Evolutionary conservation across 2,329 filamentous ascomycete genomes (phyloP).

Genomic region (Nemania sp.): DNA sequence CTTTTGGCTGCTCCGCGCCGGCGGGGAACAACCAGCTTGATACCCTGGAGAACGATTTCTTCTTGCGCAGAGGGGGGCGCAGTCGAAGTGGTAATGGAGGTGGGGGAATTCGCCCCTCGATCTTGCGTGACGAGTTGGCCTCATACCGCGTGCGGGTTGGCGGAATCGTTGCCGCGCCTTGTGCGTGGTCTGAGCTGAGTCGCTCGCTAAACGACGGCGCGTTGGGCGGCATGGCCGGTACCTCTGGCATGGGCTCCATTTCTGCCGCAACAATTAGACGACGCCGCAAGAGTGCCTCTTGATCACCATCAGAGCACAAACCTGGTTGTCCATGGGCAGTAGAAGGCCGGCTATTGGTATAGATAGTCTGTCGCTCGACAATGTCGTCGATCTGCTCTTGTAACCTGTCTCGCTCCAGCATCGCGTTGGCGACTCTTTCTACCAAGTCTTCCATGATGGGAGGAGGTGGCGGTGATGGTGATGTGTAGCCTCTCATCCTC

Average conservation of each 20-base stretch:
- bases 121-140: slow-evolving; percentile 42
- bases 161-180: slow-evolving; percentile 42
- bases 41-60: slow-evolving; percentile 68
- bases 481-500: slow-evolving; percentile 50
- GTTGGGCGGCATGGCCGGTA: slow-evolving; percentile 60
- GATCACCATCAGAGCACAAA: slow-evolving; percentile 27
- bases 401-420: slow-evolving; percentile 62
- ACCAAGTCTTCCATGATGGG: slow-evolving; percentile 56
- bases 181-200: slow-evolving; percentile 52
- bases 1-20: slow-evolving; percentile 40
- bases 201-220: slow-evolving; percentile 63
- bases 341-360: slow-evolving; percentile 57
- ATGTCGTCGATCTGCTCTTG: slow-evolving; percentile 64
- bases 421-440: slow-evolving; percentile 59
- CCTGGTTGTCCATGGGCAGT: slow-evolving; percentile 51
- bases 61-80: slow-evolving; percentile 65
- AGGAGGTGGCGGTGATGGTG: slow-evolving; percentile 36
- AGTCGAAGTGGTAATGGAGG: slow-evolving; percentile 63
- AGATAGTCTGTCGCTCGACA: slow-evolving; percentile 64
- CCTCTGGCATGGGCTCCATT: slow-evolving; percentile 57
- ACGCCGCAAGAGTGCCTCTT: not conserved
- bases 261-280: slow-evolving; percentile 39
- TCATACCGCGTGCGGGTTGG: slow-evolving; percentile 44
- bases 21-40: slow-evolving; percentile 60
- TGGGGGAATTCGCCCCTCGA: slow-evolving; percentile 49